Evolutionary conservation across 306 rosid species (phyloP), one percentile per base, ranked within the genome.

Genomic region (Adenanthera pavonina): DNA sequence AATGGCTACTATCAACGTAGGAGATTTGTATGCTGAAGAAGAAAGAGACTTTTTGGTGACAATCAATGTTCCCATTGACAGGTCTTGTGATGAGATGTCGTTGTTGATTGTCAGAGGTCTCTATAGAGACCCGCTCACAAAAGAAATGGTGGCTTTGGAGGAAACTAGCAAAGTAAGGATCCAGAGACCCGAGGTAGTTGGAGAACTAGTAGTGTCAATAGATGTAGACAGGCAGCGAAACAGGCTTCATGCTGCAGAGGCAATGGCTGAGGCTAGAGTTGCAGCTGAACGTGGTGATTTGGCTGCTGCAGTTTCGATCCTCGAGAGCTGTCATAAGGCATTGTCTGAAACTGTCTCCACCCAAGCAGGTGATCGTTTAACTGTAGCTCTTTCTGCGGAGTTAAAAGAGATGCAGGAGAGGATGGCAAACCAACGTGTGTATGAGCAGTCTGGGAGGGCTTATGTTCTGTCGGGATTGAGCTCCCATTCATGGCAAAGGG

Each of bases 401-500:
- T 84, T 95, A 69, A 93, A 88, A 87, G 98, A 95, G 85, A 95
- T 95, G 97, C 92, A 93, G 59, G 98, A 89, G 16, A 93, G 99
- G 85, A 95, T 95, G 98, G 94, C 92, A 1, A 94, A 80, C 80
- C 94, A 84, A 2, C 96, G 87, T 1, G 87, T 90, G 25, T 95
- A 95, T 2, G 97, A 95, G 89, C 90, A 93, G n/a, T 91, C 99
- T 0, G 99, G 99, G 80, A 86, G 99, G 85, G 99, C 99, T 25
- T 96, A 96, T 48, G 94, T 96, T 49, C 60, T 96, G 43, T 96
- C 99, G 19, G 99, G 99, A 77, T 82, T 96, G 85, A 96, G 99
- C 89, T 93, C 99, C 14, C 99, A 96, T 81, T 91, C 98, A 69
- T 90, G 90, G 92, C 99, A 96, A 83, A 89, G 99, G 84, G 99